Percentiles rank a stretch among this genome's conserved stretches.
phyloP scores from a whole-genome alignment of 345 rosid species.

The Eucalyptus pumila region DNA sequence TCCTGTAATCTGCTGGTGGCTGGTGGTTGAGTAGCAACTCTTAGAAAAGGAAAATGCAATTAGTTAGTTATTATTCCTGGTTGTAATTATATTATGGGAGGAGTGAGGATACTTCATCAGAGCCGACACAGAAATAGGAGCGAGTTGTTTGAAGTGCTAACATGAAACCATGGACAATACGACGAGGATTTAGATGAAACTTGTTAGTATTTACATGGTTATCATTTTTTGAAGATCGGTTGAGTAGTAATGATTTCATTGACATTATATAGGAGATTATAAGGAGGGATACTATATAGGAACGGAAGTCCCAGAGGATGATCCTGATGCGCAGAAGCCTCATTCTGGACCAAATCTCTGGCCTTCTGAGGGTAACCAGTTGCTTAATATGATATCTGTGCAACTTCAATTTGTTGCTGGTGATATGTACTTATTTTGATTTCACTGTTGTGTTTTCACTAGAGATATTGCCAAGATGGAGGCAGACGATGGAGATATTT shows the following conservation, averaged over 20 bases:
- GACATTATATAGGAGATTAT: slow-evolving; percentile 54
- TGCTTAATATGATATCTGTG: neutral
- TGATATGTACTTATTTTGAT: neutral
- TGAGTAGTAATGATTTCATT: neutral
- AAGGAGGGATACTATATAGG: slow-evolving; percentile 89
- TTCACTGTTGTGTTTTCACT: neutral
- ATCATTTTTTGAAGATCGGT: neutral
- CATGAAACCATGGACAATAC: neutral
- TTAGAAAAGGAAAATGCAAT: neutral
- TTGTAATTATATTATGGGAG: neutral
- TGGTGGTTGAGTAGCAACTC: neutral
- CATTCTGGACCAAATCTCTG: slow-evolving; percentile 74
- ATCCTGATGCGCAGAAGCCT: slow-evolving; percentile 49
- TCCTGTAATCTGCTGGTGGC: neutral
- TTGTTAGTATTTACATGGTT: neutral
- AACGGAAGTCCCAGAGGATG: slow-evolving; percentile 55
- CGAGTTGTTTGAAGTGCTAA: neutral
- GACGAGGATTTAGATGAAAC: neutral
- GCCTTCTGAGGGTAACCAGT: slow-evolving; percentile 34
- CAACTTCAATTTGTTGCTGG: neutral
- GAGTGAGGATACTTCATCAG: neutral
- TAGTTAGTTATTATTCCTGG: neutral
- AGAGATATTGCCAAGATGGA: slow-evolving; percentile 76
- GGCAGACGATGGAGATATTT: slow-evolving; percentile 66
- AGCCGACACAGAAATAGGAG: neutral